These are phyloP conservation scores for Diplotaxis tenuifolia DNA, from an alignment of 345 rosid genomes.

Conservation along the genomic window DNA sequence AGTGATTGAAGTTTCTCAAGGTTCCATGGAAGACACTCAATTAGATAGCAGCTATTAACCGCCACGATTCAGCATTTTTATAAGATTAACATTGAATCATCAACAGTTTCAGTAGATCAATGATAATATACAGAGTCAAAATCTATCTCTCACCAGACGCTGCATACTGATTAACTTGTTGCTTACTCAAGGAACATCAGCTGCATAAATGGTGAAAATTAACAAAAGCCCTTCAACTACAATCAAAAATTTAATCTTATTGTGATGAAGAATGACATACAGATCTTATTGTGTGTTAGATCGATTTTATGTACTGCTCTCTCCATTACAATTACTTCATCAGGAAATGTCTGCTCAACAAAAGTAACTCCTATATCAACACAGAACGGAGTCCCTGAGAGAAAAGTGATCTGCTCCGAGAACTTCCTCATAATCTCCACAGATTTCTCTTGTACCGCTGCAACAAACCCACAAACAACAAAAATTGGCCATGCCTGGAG, in stretches of 20 bases:
- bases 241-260: no score
- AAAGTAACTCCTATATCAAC: no score
- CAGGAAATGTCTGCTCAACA: slow-evolving; percentile 72
- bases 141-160: slow-evolving; percentile 61
- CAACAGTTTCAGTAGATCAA: not conserved
- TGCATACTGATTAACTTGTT: slow-evolving; percentile 79
- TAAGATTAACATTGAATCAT: not conserved
- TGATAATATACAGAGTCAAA: not conserved
- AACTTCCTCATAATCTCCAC: no score
- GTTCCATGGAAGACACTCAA: slow-evolving; percentile 68
- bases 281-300: slow-evolving; percentile 77
- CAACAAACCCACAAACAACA: no score
- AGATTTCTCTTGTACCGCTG: no score
- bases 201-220: slow-evolving; percentile 47
- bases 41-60: slow-evolving; percentile 68
- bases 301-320: slow-evolving; percentile 83
- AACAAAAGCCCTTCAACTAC: no score
- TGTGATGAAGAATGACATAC: slow-evolving; percentile 40
- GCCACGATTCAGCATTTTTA: slow-evolving; percentile 32
- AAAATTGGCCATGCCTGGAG: no score
- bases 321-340: slow-evolving; percentile 69
- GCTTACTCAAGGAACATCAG: slow-evolving; percentile 75
- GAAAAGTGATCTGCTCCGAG: no score
- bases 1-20: slow-evolving; percentile 88
- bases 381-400: no score